Evolutionary conservation across 2,329 filamentous ascomycete genomes (phyloP), one percentile per base, ranked within the genome.

Genomic region (Nemania sp.): DNA sequence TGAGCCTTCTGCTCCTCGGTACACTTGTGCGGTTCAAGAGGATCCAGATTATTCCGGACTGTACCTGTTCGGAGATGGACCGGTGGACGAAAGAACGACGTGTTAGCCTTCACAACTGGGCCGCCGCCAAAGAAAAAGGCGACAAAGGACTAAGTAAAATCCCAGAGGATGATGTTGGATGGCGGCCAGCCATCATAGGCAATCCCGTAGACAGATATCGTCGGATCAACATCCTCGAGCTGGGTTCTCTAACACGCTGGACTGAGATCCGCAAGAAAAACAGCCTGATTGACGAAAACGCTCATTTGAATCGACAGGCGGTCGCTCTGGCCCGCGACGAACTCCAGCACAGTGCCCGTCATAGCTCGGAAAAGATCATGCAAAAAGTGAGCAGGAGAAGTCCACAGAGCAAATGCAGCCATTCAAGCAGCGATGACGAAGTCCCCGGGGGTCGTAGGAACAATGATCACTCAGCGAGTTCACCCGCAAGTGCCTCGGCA

Each of bases 181-280:
- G 87, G 89, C 84, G 84, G 59, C 87, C 90, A 1, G 80, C 87
- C 29, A 83, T 92, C 65, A 85, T 91, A 70, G 89, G 90, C 12
- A 89, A 90, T 69, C 89, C 90, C 12, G 85, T 84, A 46, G 85
- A 87, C 48, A 88, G 86, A 73, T 85, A 83, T 69, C 81, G 90
- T 51, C 82, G 87, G 62, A 86, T 92, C 81, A 91, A 85, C 71
- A 72, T 91, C 21, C 77, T 93, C 15, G 90, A 93, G 73, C 76
- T 90, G 60, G 90, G 90, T 0, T 76, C 78, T 37, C 78, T 89
- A 79, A 88, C 83, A 52, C 79, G 90, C 42, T 93, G 88, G 87
- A 89, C 84, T 21, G 89, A 92, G 73, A 91, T 93, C 62, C 79
- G 85, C 62, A 81, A 76, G 66, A 83, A 80, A 69, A 88, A 88